Evolutionary conservation across 1,139 yeast species (phyloP), one percentile per base, ranked within the genome.

Genomic region (Magnusiomyces starmeri): DNA sequence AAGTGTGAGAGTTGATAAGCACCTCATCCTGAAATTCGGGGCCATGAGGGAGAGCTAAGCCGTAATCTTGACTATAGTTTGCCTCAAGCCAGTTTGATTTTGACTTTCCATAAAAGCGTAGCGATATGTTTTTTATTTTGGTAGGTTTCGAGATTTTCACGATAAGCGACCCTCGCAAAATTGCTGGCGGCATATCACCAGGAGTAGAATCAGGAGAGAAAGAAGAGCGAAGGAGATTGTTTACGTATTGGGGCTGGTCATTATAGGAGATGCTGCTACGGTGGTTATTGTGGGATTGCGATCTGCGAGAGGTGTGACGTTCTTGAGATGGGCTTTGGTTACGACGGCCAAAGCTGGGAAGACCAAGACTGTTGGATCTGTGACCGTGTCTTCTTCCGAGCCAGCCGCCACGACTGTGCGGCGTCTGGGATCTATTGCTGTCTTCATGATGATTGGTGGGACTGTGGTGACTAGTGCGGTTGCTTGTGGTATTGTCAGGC

Each of bases 81-180:
- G 51, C 35, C 18, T 85, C 95, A 2, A 95, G 90, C 96, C 96
- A 88, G 56, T 83, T 89, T 0, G 96, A 88, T 60, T 83, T 74
- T 49, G 86, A 78, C 3, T 70, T 66, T 2, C 96, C 96, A 59
- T 76, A 77, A 62, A 89, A 80, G 1, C 75, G 70, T 51, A 89
- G 70, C 7, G 74, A 67, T 8, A 89, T 75, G 41, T 77, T 71
- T 66, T 84, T 86, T 57, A 89, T 71, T 64, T 81, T 85, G 40
- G 83, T 75, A 0, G 94, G 85, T 62, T 87, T 88, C 50, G 82
- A 63, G 1, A 89, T 77, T 53, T 92, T 74, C 18, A 89, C 58
- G 48, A 82, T 77, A n/a, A 89, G 71, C 20, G 89, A 81, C 0
- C 97, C 97, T 51, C 96, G 72, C 43, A 89, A 70, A 34, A 88